Evolutionary conservation across 495 filamentous ascomycete genomes (phyloP).

Genomic region (Aspergillus ellipticus): DNA sequence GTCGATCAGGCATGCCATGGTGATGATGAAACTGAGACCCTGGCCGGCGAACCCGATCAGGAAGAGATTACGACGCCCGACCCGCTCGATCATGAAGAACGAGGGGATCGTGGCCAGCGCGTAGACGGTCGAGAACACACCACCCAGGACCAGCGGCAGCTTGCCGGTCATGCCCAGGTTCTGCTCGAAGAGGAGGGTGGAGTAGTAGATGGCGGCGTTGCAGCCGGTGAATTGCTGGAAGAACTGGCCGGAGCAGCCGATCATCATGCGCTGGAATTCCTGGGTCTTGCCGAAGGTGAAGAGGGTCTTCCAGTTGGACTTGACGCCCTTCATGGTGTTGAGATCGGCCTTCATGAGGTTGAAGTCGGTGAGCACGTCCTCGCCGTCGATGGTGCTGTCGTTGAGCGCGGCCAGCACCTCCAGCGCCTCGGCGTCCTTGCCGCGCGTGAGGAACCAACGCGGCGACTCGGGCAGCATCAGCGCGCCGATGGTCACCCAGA

Average conservation of each 20-base stretch:
- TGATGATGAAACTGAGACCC: constrained; percentile 37
- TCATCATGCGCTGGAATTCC: constrained; percentile 41
- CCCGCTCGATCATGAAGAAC: constrained; percentile 73
- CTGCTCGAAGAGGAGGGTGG: constrained; percentile 69
- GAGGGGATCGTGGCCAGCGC: constrained; percentile 49
- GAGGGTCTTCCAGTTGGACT: constrained; percentile 31
- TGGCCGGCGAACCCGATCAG: constrained; percentile 62
- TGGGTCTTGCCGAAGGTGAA: constrained; percentile 45
- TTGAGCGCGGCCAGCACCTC: constrained; percentile 62
- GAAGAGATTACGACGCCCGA: constrained; percentile 70
- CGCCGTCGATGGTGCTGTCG: constrained; percentile 22
- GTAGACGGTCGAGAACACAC: constrained; percentile 79
- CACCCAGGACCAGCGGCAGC: constrained; percentile 67
- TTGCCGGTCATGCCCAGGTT: constrained; percentile 55
- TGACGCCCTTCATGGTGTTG: constrained; percentile 28
- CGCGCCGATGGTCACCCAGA: constrained; percentile 56
- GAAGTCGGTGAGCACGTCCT: constrained; percentile 39
- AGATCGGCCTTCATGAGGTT: constrained; percentile 45
- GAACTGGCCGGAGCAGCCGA: constrained; percentile 51
- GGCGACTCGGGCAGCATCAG: constrained; percentile 70
- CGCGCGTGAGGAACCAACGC: constrained; percentile 66
- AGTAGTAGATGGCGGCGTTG: constrained; percentile 84
- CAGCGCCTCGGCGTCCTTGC: constrained; percentile 54
- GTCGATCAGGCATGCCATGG: constrained; percentile 31
- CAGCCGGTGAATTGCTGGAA: constrained; percentile 76